Percentiles rank a stretch among this genome's conserved stretches.
These are phyloP conservation scores for Sclerotiophoma versabilis DNA, from an alignment of 2,329 filamentous ascomycete genomes.

Conservation along the genomic window DNA sequence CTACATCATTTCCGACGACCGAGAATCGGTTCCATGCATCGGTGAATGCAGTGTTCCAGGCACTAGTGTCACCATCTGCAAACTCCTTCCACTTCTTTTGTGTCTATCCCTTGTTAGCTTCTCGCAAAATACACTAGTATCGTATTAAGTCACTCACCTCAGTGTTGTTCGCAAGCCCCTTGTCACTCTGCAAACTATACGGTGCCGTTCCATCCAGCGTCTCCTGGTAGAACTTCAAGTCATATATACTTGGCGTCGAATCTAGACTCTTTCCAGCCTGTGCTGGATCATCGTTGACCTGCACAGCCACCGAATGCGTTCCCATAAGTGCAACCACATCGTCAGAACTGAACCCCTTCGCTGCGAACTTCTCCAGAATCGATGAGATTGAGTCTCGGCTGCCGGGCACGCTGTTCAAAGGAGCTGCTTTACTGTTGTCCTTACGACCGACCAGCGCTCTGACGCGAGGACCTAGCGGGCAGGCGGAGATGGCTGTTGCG, in stretches of 20 bases:
- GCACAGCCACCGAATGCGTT: conserved; percentile 38
- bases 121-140: too few species aligned
- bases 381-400: conserved; percentile 24
- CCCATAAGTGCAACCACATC: conserved; percentile 47
- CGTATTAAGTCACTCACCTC: conserved; percentile 11
- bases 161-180: conserved; percentile 27
- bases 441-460: conserved; percentile 30
- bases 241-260: conserved; percentile 37
- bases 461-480: conserved; percentile 32
- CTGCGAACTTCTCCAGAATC: conserved; percentile 33
- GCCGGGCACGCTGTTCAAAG: conserved; percentile 20
- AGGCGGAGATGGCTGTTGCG: conserved; percentile 30
- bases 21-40: conserved; percentile 31
- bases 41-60: conserved; percentile 31
- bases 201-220: conserved; percentile 36
- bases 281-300: conserved; percentile 34
- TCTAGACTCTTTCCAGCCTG: conserved; percentile 36
- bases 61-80: conserved; percentile 16
- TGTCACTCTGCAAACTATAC: conserved; percentile 33
- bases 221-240: conserved; percentile 40
- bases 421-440: conserved; percentile 26
- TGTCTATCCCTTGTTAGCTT: conserved; percentile 26
- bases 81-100: conserved; percentile 25
- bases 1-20: conserved; percentile 31
- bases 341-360: conserved; percentile 35